A percentile compares a stretch with the other conserved stretches of the same genome.
Evolutionary conservation across 768 basidiomycete species (phyloP).

Genomic region (Podaxis sp.): DNA sequence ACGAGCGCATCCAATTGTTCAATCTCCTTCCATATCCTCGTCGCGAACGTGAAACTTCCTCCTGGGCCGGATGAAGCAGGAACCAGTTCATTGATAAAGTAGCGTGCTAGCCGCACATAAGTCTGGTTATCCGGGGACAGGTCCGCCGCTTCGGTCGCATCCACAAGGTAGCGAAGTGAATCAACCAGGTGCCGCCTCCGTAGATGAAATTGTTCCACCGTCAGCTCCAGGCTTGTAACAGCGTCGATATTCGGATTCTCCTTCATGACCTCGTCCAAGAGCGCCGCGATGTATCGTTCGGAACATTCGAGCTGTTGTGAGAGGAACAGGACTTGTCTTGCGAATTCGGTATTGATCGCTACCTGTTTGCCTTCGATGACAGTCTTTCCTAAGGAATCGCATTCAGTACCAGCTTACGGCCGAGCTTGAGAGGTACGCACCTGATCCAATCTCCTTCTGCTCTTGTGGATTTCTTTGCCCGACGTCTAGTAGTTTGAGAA

Average conservation of each 20-base stretch:
- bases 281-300: constrained; percentile 73
- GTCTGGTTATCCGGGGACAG: constrained; percentile 44
- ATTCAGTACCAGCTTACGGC: constrained; percentile 7
- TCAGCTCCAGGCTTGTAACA: constrained; percentile 59
- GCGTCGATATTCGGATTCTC: constrained; percentile 64
- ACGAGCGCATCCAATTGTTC: constrained; percentile 58
- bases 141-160: constrained; percentile 54
- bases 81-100: constrained; percentile 56
- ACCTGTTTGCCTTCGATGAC: constrained; percentile 63
- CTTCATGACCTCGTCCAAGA: constrained; percentile 63
- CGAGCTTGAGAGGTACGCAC: constrained; percentile 31
- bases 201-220: constrained; percentile 67
- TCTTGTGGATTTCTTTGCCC: constrained; percentile 63
- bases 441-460: constrained; percentile 69
- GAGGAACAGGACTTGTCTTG: constrained; percentile 73
- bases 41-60: constrained; percentile 45
- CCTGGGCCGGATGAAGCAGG: constrained; percentile 32
- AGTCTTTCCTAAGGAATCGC: constrained; percentile 54
- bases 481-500: constrained; percentile 65
- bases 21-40: constrained; percentile 61
- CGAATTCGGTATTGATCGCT: constrained; percentile 78
- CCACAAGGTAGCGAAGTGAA: constrained; percentile 67
- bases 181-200: constrained; percentile 71
- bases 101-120: constrained; percentile 52
- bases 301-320: constrained; percentile 81